Evolutionary conservation across 441 rosid species (phyloP), one percentile per base, ranked within the genome.

Genomic region (Arabidopsis hybrid): DNA sequence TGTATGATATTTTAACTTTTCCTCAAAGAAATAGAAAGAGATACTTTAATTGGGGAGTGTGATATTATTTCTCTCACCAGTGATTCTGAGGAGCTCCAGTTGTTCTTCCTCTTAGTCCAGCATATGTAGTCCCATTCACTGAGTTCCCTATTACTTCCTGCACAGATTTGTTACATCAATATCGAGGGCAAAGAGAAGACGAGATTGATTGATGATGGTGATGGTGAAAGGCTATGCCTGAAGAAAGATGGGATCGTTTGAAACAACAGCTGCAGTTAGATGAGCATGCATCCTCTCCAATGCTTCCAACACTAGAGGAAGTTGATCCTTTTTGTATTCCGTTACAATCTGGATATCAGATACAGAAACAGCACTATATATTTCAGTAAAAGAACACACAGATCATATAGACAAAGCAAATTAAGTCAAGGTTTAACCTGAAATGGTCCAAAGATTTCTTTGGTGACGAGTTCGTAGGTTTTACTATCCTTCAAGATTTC

Each of bases 61-160:
- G 5, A n/a, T n/a, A n/a, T 12, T 36, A 0, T 42, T n/a, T 14
- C 42, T 42, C 86, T 40, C 72, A 92, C 99, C 99, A 95, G 76
- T 95, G 99, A 80, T 95, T 92, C 85, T 95, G 99, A 9, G 98
- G 99, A 63, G 98, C 99, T 65, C 99, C 99, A 0, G 98, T 95
- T 50, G 99, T 95, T 78, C 99, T 83, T 75, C 93, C 97, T 86
- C 99, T 88, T 66, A 92, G 62, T 72, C 99, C 99, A 47, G 97
- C 97, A 79, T 95, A 95, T 8, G 96, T 92, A 26, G 99, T 95
- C 10, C 99, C 98, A 70, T 95, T 95, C 52, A 95, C 97, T 0
- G 99, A 35, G 55, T 92, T 85, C 58, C 97, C 99, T 5, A 95
- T 82, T 45, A 95, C 97, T 80, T 92, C 91, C 99, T 95, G 93